phyloP scores from a whole-genome alignment of 805 yeast genomes.

The Candida nitratophila region DNA sequence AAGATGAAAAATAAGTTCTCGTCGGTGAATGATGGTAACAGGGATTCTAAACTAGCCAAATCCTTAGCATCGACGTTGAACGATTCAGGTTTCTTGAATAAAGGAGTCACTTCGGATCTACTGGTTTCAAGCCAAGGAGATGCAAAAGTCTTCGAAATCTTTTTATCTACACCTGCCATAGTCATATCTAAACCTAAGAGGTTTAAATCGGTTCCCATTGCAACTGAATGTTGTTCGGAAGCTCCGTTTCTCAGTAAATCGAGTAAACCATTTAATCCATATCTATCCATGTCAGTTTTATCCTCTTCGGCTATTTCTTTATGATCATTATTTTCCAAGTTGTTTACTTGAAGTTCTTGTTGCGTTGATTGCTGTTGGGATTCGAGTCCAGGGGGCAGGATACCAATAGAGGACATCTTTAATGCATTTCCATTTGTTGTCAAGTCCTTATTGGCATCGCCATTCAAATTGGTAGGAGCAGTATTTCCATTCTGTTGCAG shows the following conservation, averaged over 20 bases:
- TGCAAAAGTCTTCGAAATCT: slow-evolving; percentile 59
- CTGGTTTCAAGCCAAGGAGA: slow-evolving; percentile 96
- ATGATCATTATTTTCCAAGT: background rate
- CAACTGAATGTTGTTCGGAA: slow-evolving; percentile 55
- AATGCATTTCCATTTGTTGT: slow-evolving; percentile 3
- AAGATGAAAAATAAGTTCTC: slow-evolving; percentile 91
- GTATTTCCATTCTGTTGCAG: background rate
- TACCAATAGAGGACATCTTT: slow-evolving; percentile 7
- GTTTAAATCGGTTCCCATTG: slow-evolving; percentile 69
- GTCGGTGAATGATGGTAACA: slow-evolving; percentile 65
- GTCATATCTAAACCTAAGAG: slow-evolving; percentile 58
- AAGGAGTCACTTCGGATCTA: slow-evolving; percentile 84
- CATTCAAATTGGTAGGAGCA: background rate
- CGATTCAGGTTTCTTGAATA: slow-evolving; percentile 56
- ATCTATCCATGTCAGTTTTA: slow-evolving; percentile 45
- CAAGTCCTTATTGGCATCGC: slow-evolving; percentile 3
- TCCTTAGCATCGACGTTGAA: slow-evolving; percentile 27
- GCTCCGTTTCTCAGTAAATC: slow-evolving; percentile 56
- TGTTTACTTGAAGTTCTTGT: slow-evolving; percentile 7
- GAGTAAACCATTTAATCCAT: slow-evolving; percentile 60
- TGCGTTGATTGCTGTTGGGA: slow-evolving; percentile 1
- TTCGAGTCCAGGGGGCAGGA: slow-evolving; percentile 11
- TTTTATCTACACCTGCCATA: slow-evolving; percentile 28
- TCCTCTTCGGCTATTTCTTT: slow-evolving; percentile 10
- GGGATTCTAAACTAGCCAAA: slow-evolving; percentile 20